Evolutionary conservation across 805 yeast species (phyloP), one percentile per base, ranked within the genome.

Genomic region (Lachancea waltii): DNA sequence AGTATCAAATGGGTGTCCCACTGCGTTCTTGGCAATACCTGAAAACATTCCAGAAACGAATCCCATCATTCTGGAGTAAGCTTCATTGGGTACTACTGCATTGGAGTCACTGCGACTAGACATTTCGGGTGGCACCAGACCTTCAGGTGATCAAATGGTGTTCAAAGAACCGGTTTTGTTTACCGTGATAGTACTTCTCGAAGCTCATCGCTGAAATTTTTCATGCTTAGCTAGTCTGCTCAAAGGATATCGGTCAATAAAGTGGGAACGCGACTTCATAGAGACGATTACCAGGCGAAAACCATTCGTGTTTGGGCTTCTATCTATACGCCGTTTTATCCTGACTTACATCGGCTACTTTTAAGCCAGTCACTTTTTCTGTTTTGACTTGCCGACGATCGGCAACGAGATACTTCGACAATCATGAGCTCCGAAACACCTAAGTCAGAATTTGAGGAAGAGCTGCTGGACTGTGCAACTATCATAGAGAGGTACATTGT

Each of bases 1-100:
- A 1, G 95, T 84, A 58, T 87, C 96, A 49, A 87, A 85, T 8
- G 96, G 95, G 59, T 86, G 96, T 2, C 96, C 96, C 7, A 87
- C 95, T 1, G 81, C 78, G 49, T 87, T 83, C 56, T 87, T 87
- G 51, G 85, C 81, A 17, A 85, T 75, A 16, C 96, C 97, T 0
- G 90, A 80, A 54, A 83, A 83, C 53, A 83, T 77, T 6, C 96
- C 97, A 2, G 95, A 95, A 16, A 85, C 73, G 54, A 86, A 87
- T 15, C 95, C 95, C 43, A 79, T 71, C 47, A 49, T 34, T 29
- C 55, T 43, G 17, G 57, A 52, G 33, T 52, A 50, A 10, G 49
- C 41, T 42, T 52, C 57, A 40, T 46, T 46, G 16, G 51, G 43
- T 14, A 45, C 36, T 20, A 23, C 18, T 9, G 4, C 33, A 20